A percentile compares a stretch with the other conserved stretches of the same genome.
Evolutionary conservation across 1,284 basidiomycete genomes (phyloP).

Genomic region (Takashimella koratensis): DNA sequence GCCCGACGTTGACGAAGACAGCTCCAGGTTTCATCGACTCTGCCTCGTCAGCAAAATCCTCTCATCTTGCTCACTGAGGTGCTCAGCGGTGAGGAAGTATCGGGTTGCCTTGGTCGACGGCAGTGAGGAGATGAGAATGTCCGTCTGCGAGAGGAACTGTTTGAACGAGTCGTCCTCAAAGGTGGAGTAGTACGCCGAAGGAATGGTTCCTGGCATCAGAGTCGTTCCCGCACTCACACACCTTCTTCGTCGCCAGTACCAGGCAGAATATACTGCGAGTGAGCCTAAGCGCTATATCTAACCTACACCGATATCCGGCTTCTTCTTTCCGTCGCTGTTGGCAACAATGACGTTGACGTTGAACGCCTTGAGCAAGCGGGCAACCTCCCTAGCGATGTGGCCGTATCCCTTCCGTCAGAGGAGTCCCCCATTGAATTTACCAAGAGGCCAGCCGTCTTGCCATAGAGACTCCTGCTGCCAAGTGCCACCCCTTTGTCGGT

Average conservation of each 20-base stretch:
- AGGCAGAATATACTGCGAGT: constrained; percentile 35
- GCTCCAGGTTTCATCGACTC: constrained; percentile 37
- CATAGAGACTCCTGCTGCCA: constrained; percentile 5
- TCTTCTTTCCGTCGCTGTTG: constrained; percentile 38
- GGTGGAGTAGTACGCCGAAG: constrained; percentile 39
- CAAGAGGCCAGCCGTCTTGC: constrained; percentile 13
- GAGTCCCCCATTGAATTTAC: neutral
- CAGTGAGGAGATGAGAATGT: constrained; percentile 44
- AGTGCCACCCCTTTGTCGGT: neutral
- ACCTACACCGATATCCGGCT: constrained; percentile 32
- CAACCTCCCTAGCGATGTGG: constrained; percentile 43
- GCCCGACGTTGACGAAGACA: constrained; percentile 47
- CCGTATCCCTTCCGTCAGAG: constrained; percentile 16
- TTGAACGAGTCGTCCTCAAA: constrained; percentile 32
- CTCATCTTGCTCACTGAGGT: constrained; percentile 29
- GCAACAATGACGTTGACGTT: constrained; percentile 44
- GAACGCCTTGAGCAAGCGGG: constrained; percentile 39
- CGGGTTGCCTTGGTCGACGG: constrained; percentile 40
- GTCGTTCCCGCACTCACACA: neutral
- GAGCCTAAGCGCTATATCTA: neutral
- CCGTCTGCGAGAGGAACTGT: constrained; percentile 32
- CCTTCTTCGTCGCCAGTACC: constrained; percentile 45
- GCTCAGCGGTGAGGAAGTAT: constrained; percentile 30
- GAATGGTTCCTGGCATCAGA: constrained; percentile 21
- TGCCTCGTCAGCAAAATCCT: constrained; percentile 1